Conservation (phyloP, 352 stramenopile species). For the Pythium scleroteichum region DNA sequence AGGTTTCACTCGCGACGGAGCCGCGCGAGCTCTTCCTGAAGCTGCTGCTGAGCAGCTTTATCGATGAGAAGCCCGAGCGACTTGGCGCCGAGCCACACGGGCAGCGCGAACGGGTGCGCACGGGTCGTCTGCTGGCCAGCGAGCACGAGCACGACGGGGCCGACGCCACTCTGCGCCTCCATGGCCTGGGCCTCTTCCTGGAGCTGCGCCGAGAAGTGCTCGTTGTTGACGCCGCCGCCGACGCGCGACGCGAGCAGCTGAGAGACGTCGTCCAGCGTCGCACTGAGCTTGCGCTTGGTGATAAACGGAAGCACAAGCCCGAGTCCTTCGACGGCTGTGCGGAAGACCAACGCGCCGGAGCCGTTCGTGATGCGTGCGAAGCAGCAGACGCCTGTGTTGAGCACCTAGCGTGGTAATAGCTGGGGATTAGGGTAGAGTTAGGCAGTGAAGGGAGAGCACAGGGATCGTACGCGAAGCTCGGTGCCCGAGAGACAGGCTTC, state of each 20-base stretch:
- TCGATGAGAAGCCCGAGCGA: conserved; percentile 56
- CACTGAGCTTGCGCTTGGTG: conserved; percentile 64
- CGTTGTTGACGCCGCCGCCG: conserved; percentile 31
- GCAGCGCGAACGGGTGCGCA: conserved; percentile 32
- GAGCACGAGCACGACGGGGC: conserved; percentile 46
- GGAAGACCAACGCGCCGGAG: conserved; percentile 53
- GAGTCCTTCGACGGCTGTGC: conserved; percentile 82
- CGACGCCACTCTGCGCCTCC: conserved; percentile 39
- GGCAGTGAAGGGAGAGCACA: neutral
- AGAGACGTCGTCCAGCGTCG: conserved; percentile 29
- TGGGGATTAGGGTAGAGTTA: neutral
- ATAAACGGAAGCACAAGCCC: conserved; percentile 72
- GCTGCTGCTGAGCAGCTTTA: conserved; percentile 48
- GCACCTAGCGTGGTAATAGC: conserved; percentile 38
- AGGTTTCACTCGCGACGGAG: neutral
- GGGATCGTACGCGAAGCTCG: conserved; percentile 36
- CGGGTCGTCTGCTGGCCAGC: neutral
- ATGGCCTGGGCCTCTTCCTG: conserved; percentile 32
- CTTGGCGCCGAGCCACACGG: conserved; percentile 60
- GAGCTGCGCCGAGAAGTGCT: conserved; percentile 38
- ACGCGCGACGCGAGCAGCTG: conserved; percentile 30
- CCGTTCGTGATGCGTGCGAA: conserved; percentile 72
- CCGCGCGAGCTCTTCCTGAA: conserved; percentile 28
- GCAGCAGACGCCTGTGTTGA: conserved; percentile 88
- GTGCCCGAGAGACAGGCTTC: conserved; percentile 55